Evolutionary conservation across 164 flowering plant species (phyloP).

Genomic region (Berberis thunbergii): DNA sequence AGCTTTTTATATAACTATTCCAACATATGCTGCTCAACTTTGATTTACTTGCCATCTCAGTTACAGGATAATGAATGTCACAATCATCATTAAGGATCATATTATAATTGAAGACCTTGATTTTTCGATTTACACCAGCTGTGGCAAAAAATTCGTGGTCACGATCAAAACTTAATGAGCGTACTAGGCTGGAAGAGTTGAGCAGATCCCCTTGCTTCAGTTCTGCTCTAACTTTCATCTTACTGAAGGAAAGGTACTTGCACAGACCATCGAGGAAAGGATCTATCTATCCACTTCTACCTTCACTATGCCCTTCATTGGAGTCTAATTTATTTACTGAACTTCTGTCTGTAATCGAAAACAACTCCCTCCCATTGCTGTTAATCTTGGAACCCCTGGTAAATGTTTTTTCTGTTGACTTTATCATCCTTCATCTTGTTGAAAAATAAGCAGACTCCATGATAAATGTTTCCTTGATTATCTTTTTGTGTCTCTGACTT

Average conservation of each 20-base stretch:
- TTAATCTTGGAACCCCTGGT: slow-evolving; percentile 33
- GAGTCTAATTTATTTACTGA: slow-evolving; percentile 49
- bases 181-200: background rate
- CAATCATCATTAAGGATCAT: background rate
- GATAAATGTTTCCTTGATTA: slow-evolving; percentile 34
- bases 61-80: slow-evolving; percentile 3
- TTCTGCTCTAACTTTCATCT: background rate
- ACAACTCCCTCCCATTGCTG: slow-evolving; percentile 53
- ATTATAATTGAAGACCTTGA: background rate
- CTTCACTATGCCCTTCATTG: slow-evolving; percentile 28
- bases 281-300: slow-evolving; percentile 58
- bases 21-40: slow-evolving; percentile 1
- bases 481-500: slow-evolving; percentile 25
- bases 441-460: slow-evolving; percentile 75
- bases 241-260: slow-evolving; percentile 1
- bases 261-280: slow-evolving; percentile 19
- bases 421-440: slow-evolving; percentile 49
- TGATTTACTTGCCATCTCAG: slow-evolving; percentile 2
- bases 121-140: slow-evolving; percentile 1
- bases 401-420: slow-evolving; percentile 22
- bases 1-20: slow-evolving; percentile 4
- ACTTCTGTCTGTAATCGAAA: slow-evolving; percentile 60
- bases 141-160: background rate
- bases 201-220: background rate
- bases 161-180: slow-evolving; percentile 5